Conservation (phyloP, 139 green algal genomes). For the Chlamydomonas incerta region DNA sequence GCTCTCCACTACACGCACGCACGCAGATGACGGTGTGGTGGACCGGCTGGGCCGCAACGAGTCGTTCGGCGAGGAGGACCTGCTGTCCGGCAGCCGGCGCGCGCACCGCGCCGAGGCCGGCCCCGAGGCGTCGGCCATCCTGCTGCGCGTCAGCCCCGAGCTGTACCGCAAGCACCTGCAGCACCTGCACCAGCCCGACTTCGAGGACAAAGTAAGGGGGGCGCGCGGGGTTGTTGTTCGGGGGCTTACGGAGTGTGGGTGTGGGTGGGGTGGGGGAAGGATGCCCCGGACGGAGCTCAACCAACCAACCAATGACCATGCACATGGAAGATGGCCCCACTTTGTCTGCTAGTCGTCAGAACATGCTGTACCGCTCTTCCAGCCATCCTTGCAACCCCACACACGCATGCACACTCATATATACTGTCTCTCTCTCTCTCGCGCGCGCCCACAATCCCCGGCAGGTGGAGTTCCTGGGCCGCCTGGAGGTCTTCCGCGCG, state of each 20-base stretch:
- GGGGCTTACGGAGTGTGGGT: background rate
- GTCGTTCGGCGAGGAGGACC: conserved; percentile 47
- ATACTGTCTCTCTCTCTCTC: background rate
- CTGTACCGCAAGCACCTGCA: conserved; percentile 43
- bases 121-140: background rate
- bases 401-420: no score
- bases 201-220: conserved; percentile 40
- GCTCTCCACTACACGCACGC: no score
- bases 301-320: no score
- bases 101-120: conserved; percentile 32
- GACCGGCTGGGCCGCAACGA: background rate
- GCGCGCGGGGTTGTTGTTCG: no score
- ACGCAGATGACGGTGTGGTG: conserved; percentile 35
- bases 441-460: no score
- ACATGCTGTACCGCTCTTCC: no score
- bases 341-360: no score
- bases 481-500: conserved; percentile 25
- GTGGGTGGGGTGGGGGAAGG: no score
- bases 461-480: conserved; percentile 20
- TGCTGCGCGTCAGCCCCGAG: conserved; percentile 25
- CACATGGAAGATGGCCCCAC: no score
- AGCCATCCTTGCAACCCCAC: no score
- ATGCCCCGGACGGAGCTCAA: no score
- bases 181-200: conserved; percentile 42
- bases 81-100: conserved; percentile 26